Percentiles rank a stretch among this genome's conserved stretches.
phyloP scores from a whole-genome alignment of 495 filamentous ascomycete genomes.

The Annulohypoxylon nitens region DNA sequence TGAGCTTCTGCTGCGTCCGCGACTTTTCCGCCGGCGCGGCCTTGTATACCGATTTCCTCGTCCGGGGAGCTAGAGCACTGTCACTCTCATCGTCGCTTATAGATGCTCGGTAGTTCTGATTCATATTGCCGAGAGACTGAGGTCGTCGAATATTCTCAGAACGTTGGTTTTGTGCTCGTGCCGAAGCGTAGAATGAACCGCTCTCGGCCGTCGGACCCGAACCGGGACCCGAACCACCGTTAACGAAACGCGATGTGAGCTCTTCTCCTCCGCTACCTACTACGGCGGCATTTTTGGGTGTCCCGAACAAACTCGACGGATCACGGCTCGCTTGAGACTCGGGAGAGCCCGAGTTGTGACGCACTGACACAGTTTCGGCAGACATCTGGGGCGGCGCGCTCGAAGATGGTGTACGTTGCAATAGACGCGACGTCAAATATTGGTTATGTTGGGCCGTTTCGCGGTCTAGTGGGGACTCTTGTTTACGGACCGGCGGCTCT shows the following conservation, averaged over 20 bases:
- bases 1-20: conserved; percentile 77
- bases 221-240: conserved; percentile 56
- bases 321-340: conserved; percentile 52
- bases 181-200: conserved; percentile 48
- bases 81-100: conserved; percentile 57
- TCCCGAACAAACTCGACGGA: conserved; percentile 56
- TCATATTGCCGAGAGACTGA: conserved; percentile 56
- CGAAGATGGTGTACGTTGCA: conserved; percentile 68
- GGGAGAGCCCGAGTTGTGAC: conserved; percentile 58
- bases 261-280: conserved; percentile 63
- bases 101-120: conserved; percentile 41
- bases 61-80: conserved; percentile 54
- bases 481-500: conserved; percentile 39
- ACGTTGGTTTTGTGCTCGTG: conserved; percentile 30
- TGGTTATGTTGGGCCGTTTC: conserved; percentile 56
- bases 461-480: conserved; percentile 44
- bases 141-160: conserved; percentile 49
- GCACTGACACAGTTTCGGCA: conserved; percentile 65
- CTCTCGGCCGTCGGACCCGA: conserved; percentile 49
- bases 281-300: conserved; percentile 52
- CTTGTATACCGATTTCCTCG: conserved; percentile 45
- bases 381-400: conserved; percentile 72
- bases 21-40: conserved; percentile 65
- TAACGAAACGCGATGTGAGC: conserved; percentile 66
- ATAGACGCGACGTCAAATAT: conserved; percentile 69